A percentile compares a stretch with the other conserved stretches of the same genome.
Conservation (phyloP, 2,329 filamentous ascomycete genomes). For the Tolypocladium amazonense region DNA sequence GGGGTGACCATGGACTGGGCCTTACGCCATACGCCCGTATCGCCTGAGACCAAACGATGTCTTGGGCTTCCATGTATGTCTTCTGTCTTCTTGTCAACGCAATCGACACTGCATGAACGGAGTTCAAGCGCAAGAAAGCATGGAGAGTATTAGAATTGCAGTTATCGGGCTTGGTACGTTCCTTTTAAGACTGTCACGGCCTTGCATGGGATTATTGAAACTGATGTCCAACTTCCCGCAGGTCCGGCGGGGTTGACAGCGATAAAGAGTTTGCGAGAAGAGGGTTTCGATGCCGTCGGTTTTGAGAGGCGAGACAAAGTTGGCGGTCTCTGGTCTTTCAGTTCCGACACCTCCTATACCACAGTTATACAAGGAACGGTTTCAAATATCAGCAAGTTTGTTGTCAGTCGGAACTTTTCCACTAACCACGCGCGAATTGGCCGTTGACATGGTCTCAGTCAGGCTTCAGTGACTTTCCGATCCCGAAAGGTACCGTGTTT, state of each 20-base stretch:
- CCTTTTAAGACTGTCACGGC: neutral
- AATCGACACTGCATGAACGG: neutral
- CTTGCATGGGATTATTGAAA: neutral
- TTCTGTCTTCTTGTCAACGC: neutral
- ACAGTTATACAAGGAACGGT: conserved; percentile 1
- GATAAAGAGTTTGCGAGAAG: conserved; percentile 29
- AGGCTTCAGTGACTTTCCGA: conserved; percentile 26
- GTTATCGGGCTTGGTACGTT: conserved; percentile 17
- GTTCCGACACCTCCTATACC: neutral
- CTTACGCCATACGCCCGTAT: neutral
- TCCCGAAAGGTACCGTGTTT: conserved; percentile 12
- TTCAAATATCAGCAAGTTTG: conserved; percentile 5
- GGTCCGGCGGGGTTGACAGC: conserved; percentile 3
- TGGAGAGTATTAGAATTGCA: conserved; percentile 7
- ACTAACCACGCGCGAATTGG: no score
- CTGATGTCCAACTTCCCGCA: neutral
- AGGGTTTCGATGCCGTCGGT: conserved; percentile 30
- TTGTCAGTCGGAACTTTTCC: neutral
- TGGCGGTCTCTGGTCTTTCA: conserved; percentile 28
- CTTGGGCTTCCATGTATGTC: neutral
- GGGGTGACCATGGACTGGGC: neutral
- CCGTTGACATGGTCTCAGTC: conserved; percentile 9
- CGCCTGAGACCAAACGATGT: neutral
- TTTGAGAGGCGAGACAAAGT: conserved; percentile 30
- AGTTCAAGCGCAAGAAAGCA: neutral